Conservation (phyloP, 2,329 filamentous ascomycete genomes). For the Ascochyta clinopodiicola region DNA sequence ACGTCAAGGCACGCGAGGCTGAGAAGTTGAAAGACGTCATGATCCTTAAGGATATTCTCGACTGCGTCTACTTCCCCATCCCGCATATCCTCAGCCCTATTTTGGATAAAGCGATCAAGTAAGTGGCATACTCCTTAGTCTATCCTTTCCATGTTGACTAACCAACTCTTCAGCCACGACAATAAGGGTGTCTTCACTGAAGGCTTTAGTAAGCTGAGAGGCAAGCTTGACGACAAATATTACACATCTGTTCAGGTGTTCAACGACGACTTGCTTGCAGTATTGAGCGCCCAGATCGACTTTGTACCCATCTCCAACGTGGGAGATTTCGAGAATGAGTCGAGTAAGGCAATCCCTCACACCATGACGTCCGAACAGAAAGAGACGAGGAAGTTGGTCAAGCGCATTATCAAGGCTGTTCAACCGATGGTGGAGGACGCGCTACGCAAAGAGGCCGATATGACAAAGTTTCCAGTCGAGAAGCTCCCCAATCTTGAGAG, state of each 20-base stretch:
- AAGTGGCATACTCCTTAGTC: constrained; percentile 58
- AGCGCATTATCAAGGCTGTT: constrained; percentile 84
- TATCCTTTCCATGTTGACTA: constrained; percentile 6
- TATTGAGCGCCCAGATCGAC: constrained; percentile 62
- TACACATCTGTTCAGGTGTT: constrained; percentile 69
- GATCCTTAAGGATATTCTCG: constrained; percentile 78
- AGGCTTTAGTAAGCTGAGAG: constrained; percentile 60
- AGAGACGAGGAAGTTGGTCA: constrained; percentile 83
- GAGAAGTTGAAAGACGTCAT: constrained; percentile 79
- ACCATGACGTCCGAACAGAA: constrained; percentile 69
- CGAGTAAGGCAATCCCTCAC: constrained; percentile 51
- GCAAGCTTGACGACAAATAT: constrained; percentile 61
- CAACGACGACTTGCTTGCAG: constrained; percentile 62
- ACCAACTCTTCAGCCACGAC: constrained; percentile 46
- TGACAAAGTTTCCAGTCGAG: constrained; percentile 73
- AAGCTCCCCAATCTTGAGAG: constrained; percentile 76
- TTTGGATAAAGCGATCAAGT: constrained; percentile 81
- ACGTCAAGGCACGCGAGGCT: constrained; percentile 76
- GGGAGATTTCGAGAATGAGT: constrained; percentile 51
- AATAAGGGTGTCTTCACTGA: constrained; percentile 61
- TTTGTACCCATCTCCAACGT: constrained; percentile 53
- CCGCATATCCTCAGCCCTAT: constrained; percentile 77
- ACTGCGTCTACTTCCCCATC: constrained; percentile 91
- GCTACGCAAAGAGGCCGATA: constrained; percentile 79
- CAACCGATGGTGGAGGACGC: constrained; percentile 80